These are phyloP conservation scores for Sabuloglossum arenarium DNA, from an alignment of 495 filamentous ascomycete species.

Conservation along the genomic window DNA sequence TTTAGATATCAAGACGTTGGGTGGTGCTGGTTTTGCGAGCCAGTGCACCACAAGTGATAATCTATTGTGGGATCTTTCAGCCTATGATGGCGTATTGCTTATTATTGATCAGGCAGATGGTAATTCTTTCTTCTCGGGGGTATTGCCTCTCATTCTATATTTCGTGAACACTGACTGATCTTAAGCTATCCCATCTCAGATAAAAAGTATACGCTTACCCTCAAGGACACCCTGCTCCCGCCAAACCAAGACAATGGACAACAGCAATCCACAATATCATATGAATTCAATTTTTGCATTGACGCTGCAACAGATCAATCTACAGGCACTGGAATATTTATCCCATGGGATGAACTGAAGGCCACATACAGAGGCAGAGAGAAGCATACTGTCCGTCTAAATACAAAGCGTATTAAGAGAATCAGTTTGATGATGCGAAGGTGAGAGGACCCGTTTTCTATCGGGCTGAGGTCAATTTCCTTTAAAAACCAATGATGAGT, in stretches of 20 bases:
- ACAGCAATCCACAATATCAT: slow-evolving; percentile 37
- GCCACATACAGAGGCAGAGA: slow-evolving; percentile 51
- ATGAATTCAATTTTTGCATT: slow-evolving; percentile 30
- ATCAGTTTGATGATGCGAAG: slow-evolving; percentile 62
- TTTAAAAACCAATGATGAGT: not conserved
- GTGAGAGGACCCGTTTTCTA: too few species aligned
- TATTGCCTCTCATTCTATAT: not conserved
- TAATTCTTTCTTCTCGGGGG: slow-evolving; percentile 19
- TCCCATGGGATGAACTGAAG: slow-evolving; percentile 40
- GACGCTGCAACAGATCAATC: slow-evolving; percentile 4
- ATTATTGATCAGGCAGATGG: slow-evolving; percentile 18
- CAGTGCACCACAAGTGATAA: slow-evolving; percentile 34
- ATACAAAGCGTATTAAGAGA: slow-evolving; percentile 35
- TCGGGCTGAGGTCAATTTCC: too few species aligned
- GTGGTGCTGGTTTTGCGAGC: slow-evolving; percentile 65
- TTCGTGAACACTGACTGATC: not conserved
- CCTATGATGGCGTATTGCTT: slow-evolving; percentile 16
- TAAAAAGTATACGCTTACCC: slow-evolving; percentile 46
- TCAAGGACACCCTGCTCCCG: slow-evolving; percentile 44
- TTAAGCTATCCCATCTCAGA: slow-evolving; percentile 9
- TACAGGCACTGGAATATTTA: slow-evolving; percentile 17
- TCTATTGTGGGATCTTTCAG: slow-evolving; percentile 16
- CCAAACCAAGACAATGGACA: slow-evolving; percentile 33
- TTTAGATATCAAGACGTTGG: slow-evolving; percentile 53
- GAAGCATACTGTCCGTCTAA: slow-evolving; percentile 31